Percentiles rank a stretch among this genome's conserved stretches.
Conservation (phyloP, 495 filamentous ascomycete species). For the Penicillium paradoxum region DNA sequence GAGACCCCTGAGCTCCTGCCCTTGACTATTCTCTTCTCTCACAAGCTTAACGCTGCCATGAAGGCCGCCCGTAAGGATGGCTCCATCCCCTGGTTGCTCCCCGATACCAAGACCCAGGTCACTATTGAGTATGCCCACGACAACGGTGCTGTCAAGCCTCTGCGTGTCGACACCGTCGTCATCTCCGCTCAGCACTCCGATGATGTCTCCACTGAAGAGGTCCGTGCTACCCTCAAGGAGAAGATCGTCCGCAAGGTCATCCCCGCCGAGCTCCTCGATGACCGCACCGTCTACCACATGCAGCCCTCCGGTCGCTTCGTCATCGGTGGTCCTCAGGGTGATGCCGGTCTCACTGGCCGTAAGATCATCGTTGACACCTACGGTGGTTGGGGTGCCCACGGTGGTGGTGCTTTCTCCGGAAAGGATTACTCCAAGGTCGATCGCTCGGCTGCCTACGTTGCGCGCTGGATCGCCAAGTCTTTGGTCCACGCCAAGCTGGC, state of each 20-base stretch:
- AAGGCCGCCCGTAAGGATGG: slow-evolving; percentile 80
- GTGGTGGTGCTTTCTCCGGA: slow-evolving; percentile 99
- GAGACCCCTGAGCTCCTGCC: slow-evolving; percentile 97
- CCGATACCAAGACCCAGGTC: slow-evolving; percentile 99
- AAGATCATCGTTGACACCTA: slow-evolving; percentile 99
- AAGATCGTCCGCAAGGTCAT: slow-evolving; percentile 96
- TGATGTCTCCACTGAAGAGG: slow-evolving; percentile 83
- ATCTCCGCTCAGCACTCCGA: slow-evolving; percentile 91
- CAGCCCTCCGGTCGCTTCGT: slow-evolving; percentile 98
- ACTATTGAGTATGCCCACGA: slow-evolving; percentile 98
- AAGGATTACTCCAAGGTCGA: slow-evolving; percentile 99
- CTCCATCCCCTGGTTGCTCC: slow-evolving; percentile 85
- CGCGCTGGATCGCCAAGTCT: slow-evolving; percentile 98
- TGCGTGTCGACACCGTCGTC: slow-evolving; percentile 92
- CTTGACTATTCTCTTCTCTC: slow-evolving; percentile 84
- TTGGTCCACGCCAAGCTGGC: slow-evolving; percentile 82
- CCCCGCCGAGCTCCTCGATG: slow-evolving; percentile 85
- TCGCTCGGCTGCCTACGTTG: slow-evolving; percentile 94
- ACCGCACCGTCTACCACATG: slow-evolving; percentile 91
- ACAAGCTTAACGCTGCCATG: slow-evolving; percentile 95
- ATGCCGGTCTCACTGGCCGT: slow-evolving; percentile 95
- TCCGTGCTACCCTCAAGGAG: slow-evolving; percentile 92
- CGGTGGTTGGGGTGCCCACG: slow-evolving; percentile 99
- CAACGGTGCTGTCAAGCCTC: slow-evolving; percentile 85
- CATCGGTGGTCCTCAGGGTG: slow-evolving; percentile 98